A percentile compares a stretch with the other conserved stretches of the same genome.
These are phyloP conservation scores for Aquilaria agallochum DNA, from an alignment of 441 rosid species.

Conservation along the genomic window DNA sequence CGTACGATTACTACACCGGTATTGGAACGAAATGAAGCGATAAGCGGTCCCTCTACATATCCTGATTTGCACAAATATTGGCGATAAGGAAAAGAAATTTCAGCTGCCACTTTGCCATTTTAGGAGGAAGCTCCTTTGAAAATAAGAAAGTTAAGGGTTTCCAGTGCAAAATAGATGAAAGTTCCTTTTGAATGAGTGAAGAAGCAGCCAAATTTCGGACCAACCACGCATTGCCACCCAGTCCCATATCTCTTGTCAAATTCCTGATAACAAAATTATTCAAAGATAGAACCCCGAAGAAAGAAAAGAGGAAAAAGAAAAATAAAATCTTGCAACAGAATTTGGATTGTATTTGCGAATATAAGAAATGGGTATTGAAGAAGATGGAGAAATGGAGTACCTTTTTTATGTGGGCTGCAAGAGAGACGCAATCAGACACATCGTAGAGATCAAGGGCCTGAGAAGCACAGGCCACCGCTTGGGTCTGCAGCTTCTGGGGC, in stretches of 20 bases:
- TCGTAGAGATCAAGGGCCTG: conserved; percentile 58
- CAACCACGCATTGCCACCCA: conserved; percentile 97
- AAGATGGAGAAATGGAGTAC: conserved; percentile 4
- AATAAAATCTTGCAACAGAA: background rate
- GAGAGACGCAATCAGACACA: conserved; percentile 46
- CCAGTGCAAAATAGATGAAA: conserved; percentile 76
- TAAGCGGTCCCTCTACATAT: background rate
- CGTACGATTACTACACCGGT: background rate
- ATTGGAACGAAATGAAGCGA: background rate
- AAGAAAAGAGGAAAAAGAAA: background rate
- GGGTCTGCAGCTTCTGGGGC: conserved; percentile 56
- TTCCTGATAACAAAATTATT: conserved; percentile 35
- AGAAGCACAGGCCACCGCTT: conserved; percentile 60
- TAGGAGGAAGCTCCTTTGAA: conserved; percentile 68
- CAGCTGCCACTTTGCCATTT: conserved; percentile 3
- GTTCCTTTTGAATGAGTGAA: conserved; percentile 84
- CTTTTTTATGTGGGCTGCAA: conserved; percentile 61
- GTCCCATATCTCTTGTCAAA: conserved; percentile 70
- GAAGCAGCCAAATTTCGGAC: conserved; percentile 83
- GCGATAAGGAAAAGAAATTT: background rate
- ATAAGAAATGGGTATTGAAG: background rate
- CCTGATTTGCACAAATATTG: background rate
- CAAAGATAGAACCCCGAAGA: conserved; percentile 1
- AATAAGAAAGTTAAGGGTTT: conserved; percentile 79
- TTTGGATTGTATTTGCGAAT: background rate